Conservation (phyloP, 73 alveolate species). For the Tetrahymena borealis region DNA sequence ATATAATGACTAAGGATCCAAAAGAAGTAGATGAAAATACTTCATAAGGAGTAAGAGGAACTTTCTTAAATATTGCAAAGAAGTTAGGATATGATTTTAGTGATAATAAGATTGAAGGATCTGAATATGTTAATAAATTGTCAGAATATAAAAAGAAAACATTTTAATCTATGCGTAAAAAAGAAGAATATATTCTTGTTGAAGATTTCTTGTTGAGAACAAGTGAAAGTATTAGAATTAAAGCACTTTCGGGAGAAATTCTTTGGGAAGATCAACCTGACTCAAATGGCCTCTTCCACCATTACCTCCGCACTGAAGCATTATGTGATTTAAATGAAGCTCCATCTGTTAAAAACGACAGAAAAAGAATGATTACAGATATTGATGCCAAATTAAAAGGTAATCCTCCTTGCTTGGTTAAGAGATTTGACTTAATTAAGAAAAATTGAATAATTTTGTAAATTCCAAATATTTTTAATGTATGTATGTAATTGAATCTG, state of each 20-base stretch:
- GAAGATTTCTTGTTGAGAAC: background rate
- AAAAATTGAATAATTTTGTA: background rate
- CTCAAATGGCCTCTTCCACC: background rate
- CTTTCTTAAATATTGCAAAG: background rate
- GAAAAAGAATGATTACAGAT: background rate
- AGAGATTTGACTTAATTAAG: background rate
- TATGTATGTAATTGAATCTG: no score
- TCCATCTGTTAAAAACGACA: background rate
- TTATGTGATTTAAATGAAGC: background rate
- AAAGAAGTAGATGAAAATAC: background rate
- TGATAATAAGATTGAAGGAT: background rate
- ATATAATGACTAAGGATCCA: background rate
- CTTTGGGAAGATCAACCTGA: background rate
- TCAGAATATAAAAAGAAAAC: background rate
- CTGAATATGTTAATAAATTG: background rate
- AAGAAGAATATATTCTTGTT: background rate
- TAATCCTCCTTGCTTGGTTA: background rate
- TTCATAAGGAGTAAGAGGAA: background rate
- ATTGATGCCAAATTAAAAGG: background rate
- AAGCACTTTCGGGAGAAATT: background rate
- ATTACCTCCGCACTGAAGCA: background rate
- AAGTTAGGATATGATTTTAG: background rate
- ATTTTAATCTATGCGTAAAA: background rate
- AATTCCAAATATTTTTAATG: background rate
- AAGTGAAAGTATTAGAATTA: background rate